phyloP scores from a whole-genome alignment of 192 early-diverging fungal genomes.

The Coemansia sp. region DNA sequence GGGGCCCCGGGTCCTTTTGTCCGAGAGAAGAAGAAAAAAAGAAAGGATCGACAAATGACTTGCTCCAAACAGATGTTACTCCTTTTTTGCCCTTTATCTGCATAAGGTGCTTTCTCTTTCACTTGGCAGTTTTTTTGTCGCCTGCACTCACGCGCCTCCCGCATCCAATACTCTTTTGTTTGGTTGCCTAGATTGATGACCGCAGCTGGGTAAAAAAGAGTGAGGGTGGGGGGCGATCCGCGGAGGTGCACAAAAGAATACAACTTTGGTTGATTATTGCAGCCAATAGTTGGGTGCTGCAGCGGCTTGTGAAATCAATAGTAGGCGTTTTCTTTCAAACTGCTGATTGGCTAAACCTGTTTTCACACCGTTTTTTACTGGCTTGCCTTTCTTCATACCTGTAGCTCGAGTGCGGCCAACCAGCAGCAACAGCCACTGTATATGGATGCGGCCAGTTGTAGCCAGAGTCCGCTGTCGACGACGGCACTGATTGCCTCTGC shows the following conservation, averaged over 20 bases:
- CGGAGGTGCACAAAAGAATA: not conserved
- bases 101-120: not conserved
- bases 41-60: conserved; percentile 1
- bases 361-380: not conserved
- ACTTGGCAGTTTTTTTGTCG: not conserved
- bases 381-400: conserved; percentile 10
- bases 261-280: not conserved
- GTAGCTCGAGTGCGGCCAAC: conserved; percentile 3
- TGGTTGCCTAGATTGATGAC: not conserved
- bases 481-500: not conserved
- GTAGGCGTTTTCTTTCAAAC: not conserved
- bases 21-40: not conserved
- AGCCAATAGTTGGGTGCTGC: conserved; percentile 8
- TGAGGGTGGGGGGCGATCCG: not conserved
- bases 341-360: conserved; percentile 3
- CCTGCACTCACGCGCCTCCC: not conserved
- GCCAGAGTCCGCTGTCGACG: not conserved
- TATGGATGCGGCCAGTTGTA: not conserved
- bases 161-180: not conserved
- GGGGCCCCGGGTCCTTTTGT: not conserved
- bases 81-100: not conserved
- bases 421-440: conserved; percentile 1
- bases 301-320: conserved; percentile 6
- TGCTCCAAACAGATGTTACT: not conserved
- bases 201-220: not conserved